These are phyloP conservation scores for Mariannaea elegans DNA, from an alignment of 2,329 filamentous ascomycete genomes.

Conservation along the genomic window DNA sequence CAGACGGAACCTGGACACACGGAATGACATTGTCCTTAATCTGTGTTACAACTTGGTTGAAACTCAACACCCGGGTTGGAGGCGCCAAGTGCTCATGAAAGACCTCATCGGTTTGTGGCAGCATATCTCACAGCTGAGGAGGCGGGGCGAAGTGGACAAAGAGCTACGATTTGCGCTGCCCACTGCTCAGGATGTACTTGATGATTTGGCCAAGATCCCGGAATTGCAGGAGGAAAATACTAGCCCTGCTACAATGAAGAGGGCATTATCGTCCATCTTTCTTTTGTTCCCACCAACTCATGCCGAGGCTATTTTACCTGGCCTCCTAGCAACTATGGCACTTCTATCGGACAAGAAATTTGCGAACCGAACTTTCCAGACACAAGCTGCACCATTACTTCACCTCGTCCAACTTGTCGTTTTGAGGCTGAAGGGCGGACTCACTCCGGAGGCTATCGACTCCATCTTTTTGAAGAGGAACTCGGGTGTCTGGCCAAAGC, in stretches of 20 bases:
- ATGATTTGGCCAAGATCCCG: slow-evolving; percentile 21
- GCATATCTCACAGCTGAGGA: slow-evolving; percentile 47
- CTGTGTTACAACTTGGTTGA: slow-evolving; percentile 40
- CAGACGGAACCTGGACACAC: slow-evolving; percentile 37
- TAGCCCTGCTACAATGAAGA: slow-evolving; percentile 25
- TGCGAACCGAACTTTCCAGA: slow-evolving; percentile 16
- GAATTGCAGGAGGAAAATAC: not conserved
- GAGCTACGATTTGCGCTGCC: slow-evolving; percentile 44
- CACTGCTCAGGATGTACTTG: slow-evolving; percentile 38
- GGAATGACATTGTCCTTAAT: slow-evolving; percentile 45
- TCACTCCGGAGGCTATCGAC: slow-evolving; percentile 32
- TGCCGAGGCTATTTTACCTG: slow-evolving; percentile 40
- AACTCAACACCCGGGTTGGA: slow-evolving; percentile 18
- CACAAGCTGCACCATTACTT: slow-evolving; percentile 42
- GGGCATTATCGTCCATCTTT: slow-evolving; percentile 44
- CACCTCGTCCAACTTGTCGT: slow-evolving; percentile 38
- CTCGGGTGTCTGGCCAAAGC: slow-evolving; percentile 28
- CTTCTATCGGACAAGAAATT: slow-evolving; percentile 42
- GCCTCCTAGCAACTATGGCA: slow-evolving; percentile 45
- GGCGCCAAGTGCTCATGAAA: slow-evolving; percentile 31
- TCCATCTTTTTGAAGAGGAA: slow-evolving; percentile 27
- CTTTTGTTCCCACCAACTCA: slow-evolving; percentile 40
- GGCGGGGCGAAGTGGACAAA: slow-evolving; percentile 36
- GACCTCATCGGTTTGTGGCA: slow-evolving; percentile 49
- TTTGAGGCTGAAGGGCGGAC: slow-evolving; percentile 17